Percentiles rank a stretch among this genome's conserved stretches.
phyloP scores from a whole-genome alignment of 2,329 filamentous ascomycete species.

The Zalaria obscura region DNA sequence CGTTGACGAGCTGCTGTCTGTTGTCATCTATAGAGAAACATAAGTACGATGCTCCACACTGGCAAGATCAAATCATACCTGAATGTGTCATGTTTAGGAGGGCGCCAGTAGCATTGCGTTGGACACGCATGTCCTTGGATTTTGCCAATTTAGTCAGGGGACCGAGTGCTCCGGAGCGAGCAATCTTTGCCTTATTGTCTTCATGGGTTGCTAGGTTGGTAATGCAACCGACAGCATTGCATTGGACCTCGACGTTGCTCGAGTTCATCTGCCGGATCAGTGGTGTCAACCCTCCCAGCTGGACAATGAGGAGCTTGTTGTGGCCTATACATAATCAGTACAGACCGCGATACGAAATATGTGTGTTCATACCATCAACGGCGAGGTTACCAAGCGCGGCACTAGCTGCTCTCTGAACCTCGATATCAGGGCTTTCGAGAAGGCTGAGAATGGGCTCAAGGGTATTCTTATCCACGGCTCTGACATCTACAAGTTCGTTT shows the following conservation, averaged over 20 bases:
- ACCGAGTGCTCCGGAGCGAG: slow-evolving; percentile 79
- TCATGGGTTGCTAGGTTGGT: slow-evolving; percentile 97
- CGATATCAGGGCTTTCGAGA: slow-evolving; percentile 87
- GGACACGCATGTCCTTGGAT: slow-evolving; percentile 96
- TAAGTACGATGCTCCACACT: background rate
- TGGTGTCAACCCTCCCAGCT: slow-evolving; percentile 76
- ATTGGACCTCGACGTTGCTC: slow-evolving; percentile 94
- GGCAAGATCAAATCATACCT: slow-evolving; percentile 41
- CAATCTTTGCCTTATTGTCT: slow-evolving; percentile 98
- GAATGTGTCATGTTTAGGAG: slow-evolving; percentile 99
- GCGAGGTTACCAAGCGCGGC: slow-evolving; percentile 91
- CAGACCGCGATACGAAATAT: background rate
- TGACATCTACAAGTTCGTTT: slow-evolving; percentile 49
- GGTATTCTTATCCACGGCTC: slow-evolving; percentile 87
- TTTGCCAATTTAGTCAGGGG: slow-evolving; percentile 86
- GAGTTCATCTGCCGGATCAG: slow-evolving; percentile 98
- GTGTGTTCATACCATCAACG: slow-evolving; percentile 63
- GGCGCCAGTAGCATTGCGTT: slow-evolving; percentile 91
- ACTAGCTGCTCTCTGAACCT: slow-evolving; percentile 92
- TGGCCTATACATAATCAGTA: slow-evolving; percentile 55
- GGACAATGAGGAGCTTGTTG: slow-evolving; percentile 94
- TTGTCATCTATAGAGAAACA: slow-evolving; percentile 61
- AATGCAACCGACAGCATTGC: slow-evolving; percentile 97
- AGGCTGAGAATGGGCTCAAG: slow-evolving; percentile 93
- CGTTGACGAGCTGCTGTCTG: slow-evolving; percentile 90